These are phyloP conservation scores for Metschnikowia dekortorum DNA, from an alignment of 805 yeast genomes.

Conservation along the genomic window DNA sequence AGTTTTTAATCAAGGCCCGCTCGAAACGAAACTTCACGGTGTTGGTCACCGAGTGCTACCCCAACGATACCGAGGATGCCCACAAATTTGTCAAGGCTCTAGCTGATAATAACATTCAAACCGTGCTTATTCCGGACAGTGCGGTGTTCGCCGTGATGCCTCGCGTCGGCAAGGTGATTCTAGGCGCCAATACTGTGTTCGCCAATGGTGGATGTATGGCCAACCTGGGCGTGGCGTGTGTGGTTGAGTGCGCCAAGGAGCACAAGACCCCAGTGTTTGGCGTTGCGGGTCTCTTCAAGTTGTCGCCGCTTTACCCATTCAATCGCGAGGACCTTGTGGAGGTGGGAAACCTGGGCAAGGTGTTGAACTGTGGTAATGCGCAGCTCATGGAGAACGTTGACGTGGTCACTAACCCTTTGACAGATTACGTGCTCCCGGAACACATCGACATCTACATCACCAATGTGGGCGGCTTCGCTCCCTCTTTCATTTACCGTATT, in stretches of 20 bases:
- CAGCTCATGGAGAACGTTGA: constrained; percentile 67
- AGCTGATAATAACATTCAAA: constrained; percentile 81
- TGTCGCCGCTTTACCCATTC: constrained; percentile 89
- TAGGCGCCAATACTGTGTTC: constrained; percentile 89
- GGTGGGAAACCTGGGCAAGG: constrained; percentile 91
- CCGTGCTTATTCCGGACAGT: constrained; percentile 88
- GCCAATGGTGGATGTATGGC: constrained; percentile 95
- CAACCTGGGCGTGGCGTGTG: constrained; percentile 85
- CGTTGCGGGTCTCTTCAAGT: constrained; percentile 88
- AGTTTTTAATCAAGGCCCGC: constrained; percentile 81
- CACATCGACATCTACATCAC: constrained; percentile 91
- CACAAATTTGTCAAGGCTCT: constrained; percentile 75
- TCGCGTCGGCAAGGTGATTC: constrained; percentile 90
- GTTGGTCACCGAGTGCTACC: constrained; percentile 85
- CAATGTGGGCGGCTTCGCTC: constrained; percentile 93
- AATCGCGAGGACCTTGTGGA: constrained; percentile 79
- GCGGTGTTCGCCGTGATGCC: constrained; percentile 95
- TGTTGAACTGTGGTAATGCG: constrained; percentile 69
- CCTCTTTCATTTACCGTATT: constrained; percentile 91
- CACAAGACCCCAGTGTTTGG: constrained; percentile 95
- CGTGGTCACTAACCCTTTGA: constrained; percentile 76
- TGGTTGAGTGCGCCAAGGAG: constrained; percentile 93
- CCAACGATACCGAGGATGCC: constrained; percentile 76
- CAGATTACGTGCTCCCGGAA: constrained; percentile 91
- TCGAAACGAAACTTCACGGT: constrained; percentile 90